phyloP scores from a whole-genome alignment of 306 rosid genomes.

The Leucaena leucocephala region DNA sequence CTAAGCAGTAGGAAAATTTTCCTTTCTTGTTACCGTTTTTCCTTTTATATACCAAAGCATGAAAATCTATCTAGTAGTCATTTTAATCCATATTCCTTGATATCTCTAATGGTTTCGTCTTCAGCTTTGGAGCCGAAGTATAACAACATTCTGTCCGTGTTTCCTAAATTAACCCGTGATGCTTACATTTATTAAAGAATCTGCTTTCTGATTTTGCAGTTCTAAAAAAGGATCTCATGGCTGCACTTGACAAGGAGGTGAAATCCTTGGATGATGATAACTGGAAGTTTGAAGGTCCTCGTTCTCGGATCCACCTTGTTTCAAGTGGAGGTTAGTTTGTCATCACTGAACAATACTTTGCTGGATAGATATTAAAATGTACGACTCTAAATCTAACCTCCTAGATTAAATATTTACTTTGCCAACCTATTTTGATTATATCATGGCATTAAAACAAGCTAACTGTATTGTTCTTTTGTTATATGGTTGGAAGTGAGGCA shows the following conservation, averaged over 20 bases:
- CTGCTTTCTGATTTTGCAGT: slow-evolving; percentile 48
- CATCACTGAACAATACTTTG: slow-evolving; percentile 4
- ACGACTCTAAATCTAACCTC: slow-evolving; percentile 17
- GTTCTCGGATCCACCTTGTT: slow-evolving; percentile 75
- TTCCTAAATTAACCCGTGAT: not conserved
- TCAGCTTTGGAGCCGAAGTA: slow-evolving; percentile 16
- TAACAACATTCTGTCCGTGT: slow-evolving; percentile 13
- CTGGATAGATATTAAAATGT: slow-evolving; percentile 23
- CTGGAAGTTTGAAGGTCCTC: slow-evolving; percentile 97
- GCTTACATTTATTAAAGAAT: not conserved
- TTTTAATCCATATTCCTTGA: not conserved
- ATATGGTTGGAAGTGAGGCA: not conserved
- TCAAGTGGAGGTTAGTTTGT: slow-evolving; percentile 59
- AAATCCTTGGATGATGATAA: slow-evolving; percentile 84
- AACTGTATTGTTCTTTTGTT: slow-evolving; percentile 6
- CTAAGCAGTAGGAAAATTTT: not conserved
- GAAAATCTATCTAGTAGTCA: not conserved
- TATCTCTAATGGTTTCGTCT: slow-evolving; percentile 22
- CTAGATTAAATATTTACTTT: not conserved
- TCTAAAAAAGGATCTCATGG: slow-evolving; percentile 75
- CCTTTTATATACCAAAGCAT: not conserved
- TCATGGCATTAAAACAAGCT: slow-evolving; percentile 7
- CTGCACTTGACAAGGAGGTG: slow-evolving; percentile 82
- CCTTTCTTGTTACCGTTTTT: not conserved
- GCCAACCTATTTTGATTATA: slow-evolving; percentile 7